Evolutionary conservation across 257 asterid species (phyloP).

Genomic region (Solanum acaule): DNA sequence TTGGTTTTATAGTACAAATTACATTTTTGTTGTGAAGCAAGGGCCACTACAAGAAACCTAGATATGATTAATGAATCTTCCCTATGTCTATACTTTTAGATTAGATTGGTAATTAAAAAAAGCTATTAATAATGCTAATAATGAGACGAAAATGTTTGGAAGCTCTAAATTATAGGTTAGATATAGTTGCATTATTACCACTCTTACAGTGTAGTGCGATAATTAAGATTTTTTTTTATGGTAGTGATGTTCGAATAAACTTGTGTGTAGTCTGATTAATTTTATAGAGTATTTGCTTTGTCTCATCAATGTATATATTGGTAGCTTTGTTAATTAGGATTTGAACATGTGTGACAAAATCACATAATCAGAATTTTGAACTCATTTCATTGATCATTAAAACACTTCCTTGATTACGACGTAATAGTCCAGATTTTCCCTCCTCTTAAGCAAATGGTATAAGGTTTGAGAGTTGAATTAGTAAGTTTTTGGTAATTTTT

Average conservation of each 20-base stretch:
- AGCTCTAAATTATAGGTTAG: background rate
- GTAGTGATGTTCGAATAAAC: background rate
- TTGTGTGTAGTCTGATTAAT: background rate
- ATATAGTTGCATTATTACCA: background rate
- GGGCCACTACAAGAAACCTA: background rate
- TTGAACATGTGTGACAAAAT: background rate
- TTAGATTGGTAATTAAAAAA: background rate
- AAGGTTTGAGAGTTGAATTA: background rate
- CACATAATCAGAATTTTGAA: rapidly evolving
- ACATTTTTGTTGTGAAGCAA: background rate
- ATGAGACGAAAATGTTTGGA: background rate
- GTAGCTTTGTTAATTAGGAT: background rate
- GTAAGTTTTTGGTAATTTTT: background rate
- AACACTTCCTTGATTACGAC: background rate
- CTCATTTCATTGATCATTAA: background rate
- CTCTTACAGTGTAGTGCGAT: background rate
- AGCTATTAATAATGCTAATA: background rate
- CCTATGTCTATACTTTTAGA: background rate
- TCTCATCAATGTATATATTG: background rate
- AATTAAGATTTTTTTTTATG: background rate
- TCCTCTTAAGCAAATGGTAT: background rate
- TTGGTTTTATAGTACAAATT: background rate
- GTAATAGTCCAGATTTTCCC: background rate
- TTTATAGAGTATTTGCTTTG: background rate
- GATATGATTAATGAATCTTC: background rate